These are phyloP conservation scores for Tetracladium marchalianum DNA, from an alignment of 495 filamentous ascomycete genomes.

Conservation along the genomic window DNA sequence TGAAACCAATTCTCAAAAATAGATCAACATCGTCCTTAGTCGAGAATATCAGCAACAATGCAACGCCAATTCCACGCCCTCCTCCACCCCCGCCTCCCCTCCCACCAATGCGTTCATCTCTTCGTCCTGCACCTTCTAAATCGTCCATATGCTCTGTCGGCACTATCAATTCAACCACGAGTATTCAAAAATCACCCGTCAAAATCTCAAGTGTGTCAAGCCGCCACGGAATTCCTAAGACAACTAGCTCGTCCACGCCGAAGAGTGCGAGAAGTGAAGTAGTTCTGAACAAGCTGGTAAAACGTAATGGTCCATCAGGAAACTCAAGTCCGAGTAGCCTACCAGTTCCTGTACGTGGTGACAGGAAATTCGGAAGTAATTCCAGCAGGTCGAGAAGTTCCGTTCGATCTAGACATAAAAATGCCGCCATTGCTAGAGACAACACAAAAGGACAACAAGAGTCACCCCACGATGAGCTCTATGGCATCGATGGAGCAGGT, in stretches of 20 bases:
- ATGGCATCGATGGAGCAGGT: conserved; percentile 16
- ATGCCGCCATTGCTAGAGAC: neutral
- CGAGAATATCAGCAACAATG: conserved; percentile 5
- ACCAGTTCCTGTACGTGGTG: neutral
- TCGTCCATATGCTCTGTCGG: conserved; percentile 5
- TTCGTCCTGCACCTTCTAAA: conserved; percentile 10
- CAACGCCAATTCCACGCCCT: neutral
- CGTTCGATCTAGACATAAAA: neutral
- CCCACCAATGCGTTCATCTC: conserved; percentile 12
- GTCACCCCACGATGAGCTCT: conserved; percentile 16
- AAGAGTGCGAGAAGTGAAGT: conserved; percentile 11
- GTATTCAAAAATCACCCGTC: conserved; percentile 5
- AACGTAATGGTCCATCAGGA: neutral
- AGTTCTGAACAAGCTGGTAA: conserved; percentile 16
- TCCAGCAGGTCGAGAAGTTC: conserved; percentile 6
- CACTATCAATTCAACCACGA: conserved; percentile 1
- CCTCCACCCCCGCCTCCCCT: conserved; percentile 12
- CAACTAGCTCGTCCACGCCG: conserved; percentile 5
- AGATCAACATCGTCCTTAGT: conserved; percentile 10
- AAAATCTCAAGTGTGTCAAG: conserved; percentile 5
- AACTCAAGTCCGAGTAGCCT: neutral
- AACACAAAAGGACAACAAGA: neutral
- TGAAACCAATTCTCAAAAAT: conserved; percentile 17
- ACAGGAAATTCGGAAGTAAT: conserved; percentile 9
- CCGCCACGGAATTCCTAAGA: conserved; percentile 8